These are phyloP conservation scores for Aurifilum marmelostoma DNA, from an alignment of 2,329 filamentous ascomycete species.

Conservation along the genomic window DNA sequence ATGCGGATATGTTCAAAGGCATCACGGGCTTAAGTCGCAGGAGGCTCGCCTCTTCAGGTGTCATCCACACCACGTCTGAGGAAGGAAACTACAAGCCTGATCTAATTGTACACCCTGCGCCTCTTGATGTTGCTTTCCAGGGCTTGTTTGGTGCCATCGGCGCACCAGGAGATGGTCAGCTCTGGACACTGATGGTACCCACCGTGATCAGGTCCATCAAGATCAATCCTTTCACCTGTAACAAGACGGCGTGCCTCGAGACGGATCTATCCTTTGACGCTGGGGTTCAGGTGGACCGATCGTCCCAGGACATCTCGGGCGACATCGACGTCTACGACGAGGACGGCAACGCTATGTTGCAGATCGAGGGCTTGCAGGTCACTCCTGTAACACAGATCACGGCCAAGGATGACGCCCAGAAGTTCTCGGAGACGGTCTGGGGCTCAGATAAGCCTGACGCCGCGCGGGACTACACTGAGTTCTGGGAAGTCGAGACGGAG, in stretches of 20 bases:
- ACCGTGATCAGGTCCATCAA: slow-evolving; percentile 9
- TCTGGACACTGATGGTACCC: background rate
- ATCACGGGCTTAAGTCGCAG: background rate
- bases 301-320: too few relatives aligned
- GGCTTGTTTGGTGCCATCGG: background rate
- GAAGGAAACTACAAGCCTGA: background rate
- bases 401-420: slow-evolving; percentile 24
- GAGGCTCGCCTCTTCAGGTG: background rate
- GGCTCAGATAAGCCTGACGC: slow-evolving; percentile 7
- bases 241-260: too few relatives aligned
- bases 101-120: background rate
- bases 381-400: slow-evolving; percentile 24
- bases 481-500: background rate
- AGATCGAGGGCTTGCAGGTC: background rate
- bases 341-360: too few relatives aligned
- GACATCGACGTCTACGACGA: too few relatives aligned
- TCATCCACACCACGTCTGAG: background rate
- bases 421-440: slow-evolving; percentile 27
- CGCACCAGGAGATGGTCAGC: background rate
- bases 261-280: too few relatives aligned
- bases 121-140: slow-evolving; percentile 14
- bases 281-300: too few relatives aligned
- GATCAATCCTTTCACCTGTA: slow-evolving; percentile 14
- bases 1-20: slow-evolving; percentile 1
- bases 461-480: background rate